Evolutionary conservation across 2,329 filamentous ascomycete species (phyloP), one percentile per base, ranked within the genome.

Genomic region (Ceratocystis destructans): DNA sequence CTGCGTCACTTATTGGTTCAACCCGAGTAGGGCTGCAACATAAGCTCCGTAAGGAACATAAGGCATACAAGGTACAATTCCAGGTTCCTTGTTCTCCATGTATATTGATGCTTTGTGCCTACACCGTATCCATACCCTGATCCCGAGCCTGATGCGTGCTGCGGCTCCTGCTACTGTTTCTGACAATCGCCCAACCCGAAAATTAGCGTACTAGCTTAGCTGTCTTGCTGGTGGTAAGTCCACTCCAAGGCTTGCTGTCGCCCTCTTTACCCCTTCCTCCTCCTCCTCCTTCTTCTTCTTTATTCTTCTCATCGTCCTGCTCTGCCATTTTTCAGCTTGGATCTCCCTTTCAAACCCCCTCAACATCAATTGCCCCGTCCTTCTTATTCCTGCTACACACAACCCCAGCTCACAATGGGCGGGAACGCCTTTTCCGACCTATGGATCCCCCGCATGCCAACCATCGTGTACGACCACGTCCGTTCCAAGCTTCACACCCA

Each of bases 391-490:
- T 12, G 2, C 41, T 48, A 44, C 20, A 28, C 22, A 57, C 22
- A 10, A 31, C 17, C 5, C 46, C 3, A 12, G 17, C 17, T n/a
- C n/a, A 67, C 22, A 37, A 66, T 68, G 67, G 67, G 67, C n/a
- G 64, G 67, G 33, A 64, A 62, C 22, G 67, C 67, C 12, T 68
- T 68, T 28, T 20, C 31, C 5, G 17, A 79, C 0, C 78, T 89
- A 8, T 70, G 73, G 67, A 88, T 85, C 0, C 88, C 87, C 2
- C 84, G 89, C 20, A 88, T 93, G 82, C 76, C 78, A 3, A 76
- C 77, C 1, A 69, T 73, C 0, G 74, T 87, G 41, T 93, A 92
- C 74, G 64, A 75, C 0, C 68, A 73, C 0, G 76, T 85, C 33
- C 82, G 81, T 25, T 69, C 73, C 0, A 71, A 76, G 0, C 82